A percentile compares a stretch with the other conserved stretches of the same genome.
phyloP scores from a whole-genome alignment of 2,329 filamentous ascomycete species.

The Diaporthe vexans region DNA sequence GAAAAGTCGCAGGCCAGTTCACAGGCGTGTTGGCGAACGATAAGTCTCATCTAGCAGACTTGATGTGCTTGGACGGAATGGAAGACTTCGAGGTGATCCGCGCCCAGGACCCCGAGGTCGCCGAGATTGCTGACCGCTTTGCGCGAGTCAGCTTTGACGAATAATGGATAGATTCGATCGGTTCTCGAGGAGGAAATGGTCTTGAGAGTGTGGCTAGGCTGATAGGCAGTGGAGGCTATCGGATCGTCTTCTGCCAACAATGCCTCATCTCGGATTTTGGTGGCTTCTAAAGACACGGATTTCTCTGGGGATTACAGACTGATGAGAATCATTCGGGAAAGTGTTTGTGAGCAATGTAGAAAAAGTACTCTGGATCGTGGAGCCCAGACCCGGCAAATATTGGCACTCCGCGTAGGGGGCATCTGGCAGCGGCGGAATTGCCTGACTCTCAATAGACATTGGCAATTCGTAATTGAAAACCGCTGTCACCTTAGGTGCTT shows the following conservation, averaged over 20 bases:
- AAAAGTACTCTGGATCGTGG: neutral
- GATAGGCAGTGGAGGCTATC: neutral
- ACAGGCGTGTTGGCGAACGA: conserved; percentile 2
- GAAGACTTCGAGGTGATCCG: neutral
- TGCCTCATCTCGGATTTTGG: neutral
- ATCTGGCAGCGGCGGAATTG: neutral
- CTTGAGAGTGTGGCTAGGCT: neutral
- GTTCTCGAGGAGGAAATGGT: neutral
- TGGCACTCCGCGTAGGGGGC: neutral
- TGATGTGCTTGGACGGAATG: neutral
- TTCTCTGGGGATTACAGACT: neutral
- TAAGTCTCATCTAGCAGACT: neutral
- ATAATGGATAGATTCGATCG: neutral
- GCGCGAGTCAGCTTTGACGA: neutral
- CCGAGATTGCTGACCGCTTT: neutral
- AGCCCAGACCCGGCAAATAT: neutral
- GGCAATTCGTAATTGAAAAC: neutral
- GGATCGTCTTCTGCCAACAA: too few species aligned
- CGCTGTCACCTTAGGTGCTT: too few species aligned
- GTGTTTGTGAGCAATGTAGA: neutral
- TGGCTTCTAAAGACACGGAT: neutral
- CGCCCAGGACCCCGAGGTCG: neutral
- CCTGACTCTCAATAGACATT: neutral
- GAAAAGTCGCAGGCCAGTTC: conserved; percentile 4
- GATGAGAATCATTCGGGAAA: neutral